phyloP scores from a whole-genome alignment of 1,284 basidiomycete species.

The Trametes pubescens region DNA sequence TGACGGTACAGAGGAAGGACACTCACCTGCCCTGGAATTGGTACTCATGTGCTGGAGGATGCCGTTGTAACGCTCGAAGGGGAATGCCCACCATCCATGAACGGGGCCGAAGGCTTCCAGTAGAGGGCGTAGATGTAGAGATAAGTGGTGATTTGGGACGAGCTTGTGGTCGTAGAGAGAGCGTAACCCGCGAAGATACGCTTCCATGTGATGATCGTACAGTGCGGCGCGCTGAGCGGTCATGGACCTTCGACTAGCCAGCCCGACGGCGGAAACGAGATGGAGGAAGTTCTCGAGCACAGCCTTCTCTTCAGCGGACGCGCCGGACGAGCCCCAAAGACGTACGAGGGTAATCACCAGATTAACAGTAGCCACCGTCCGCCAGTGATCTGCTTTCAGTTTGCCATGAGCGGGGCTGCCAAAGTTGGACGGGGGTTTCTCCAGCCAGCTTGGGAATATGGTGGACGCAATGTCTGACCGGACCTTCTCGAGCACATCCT shows the following conservation, averaged over 20 bases:
- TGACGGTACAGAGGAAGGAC: background rate
- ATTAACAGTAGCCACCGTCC: background rate
- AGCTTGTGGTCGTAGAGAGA: slow-evolving; percentile 44
- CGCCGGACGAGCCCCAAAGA: background rate
- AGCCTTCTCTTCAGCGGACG: background rate
- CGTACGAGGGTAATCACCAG: background rate
- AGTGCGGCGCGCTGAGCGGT: background rate
- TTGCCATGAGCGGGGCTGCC: slow-evolving; percentile 44
- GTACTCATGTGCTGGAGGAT: slow-evolving; percentile 42
- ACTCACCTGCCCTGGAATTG: slow-evolving; percentile 39
- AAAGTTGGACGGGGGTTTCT: slow-evolving; percentile 38
- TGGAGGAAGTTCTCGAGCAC: background rate
- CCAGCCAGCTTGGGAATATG: slow-evolving; percentile 42
- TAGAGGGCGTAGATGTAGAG: slow-evolving; percentile 45
- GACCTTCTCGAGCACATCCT: background rate
- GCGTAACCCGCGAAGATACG: slow-evolving; percentile 33
- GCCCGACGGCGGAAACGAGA: background rate
- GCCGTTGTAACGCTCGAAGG: slow-evolving; percentile 21
- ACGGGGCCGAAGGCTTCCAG: slow-evolving; percentile 45
- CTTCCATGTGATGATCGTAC: background rate
- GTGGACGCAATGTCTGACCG: slow-evolving; percentile 6
- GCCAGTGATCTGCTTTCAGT: slow-evolving; percentile 42
- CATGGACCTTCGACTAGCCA: no score
- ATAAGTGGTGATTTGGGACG: slow-evolving; percentile 48
- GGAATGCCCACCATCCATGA: slow-evolving; percentile 46